phyloP scores from a whole-genome alignment of 306 rosid genomes.

The Gillenia trifoliata region DNA sequence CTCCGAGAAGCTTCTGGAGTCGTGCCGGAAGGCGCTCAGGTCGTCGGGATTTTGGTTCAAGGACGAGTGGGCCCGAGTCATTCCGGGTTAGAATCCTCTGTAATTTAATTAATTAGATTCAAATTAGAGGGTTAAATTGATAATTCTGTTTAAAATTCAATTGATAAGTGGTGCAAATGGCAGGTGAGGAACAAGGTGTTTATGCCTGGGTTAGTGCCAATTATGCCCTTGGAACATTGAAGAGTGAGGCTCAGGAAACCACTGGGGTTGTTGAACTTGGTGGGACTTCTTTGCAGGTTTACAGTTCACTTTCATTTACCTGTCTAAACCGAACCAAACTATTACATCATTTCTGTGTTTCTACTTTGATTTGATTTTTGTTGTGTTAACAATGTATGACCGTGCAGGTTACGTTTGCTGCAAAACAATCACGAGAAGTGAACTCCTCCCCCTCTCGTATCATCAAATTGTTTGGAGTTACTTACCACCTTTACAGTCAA shows the following conservation, averaged over 20 bases:
- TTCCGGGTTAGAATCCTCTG: not conserved
- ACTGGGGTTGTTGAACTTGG: conserved; percentile 51
- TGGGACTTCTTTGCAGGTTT: conserved; percentile 58
- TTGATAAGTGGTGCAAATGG: not conserved
- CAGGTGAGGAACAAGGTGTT: conserved; percentile 44
- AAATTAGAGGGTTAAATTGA: too few relatives aligned
- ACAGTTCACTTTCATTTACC: conserved; percentile 19
- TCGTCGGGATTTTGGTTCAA: conserved; percentile 40
- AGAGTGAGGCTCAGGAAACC: conserved; percentile 39
- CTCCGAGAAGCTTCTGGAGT: conserved; percentile 27
- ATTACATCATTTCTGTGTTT: not conserved
- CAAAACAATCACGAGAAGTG: conserved; percentile 16
- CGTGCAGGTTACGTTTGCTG: conserved; percentile 33
- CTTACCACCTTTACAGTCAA: conserved; percentile 31
- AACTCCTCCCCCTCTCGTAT: conserved; percentile 18
- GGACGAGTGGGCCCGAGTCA: conserved; percentile 40
- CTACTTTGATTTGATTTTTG: not conserved
- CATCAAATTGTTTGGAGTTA: conserved; percentile 40
- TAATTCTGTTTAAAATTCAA: not conserved
- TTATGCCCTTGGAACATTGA: conserved; percentile 51
- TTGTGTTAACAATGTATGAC: not conserved
- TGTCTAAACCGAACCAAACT: not conserved
- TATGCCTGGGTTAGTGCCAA: conserved; percentile 56
- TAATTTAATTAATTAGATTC: too few relatives aligned
- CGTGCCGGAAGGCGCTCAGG: conserved; percentile 34